Evolutionary conservation across 2,329 filamentous ascomycete genomes (phyloP), one percentile per base, ranked within the genome.

Genomic region (Clonostachys chloroleuca): DNA sequence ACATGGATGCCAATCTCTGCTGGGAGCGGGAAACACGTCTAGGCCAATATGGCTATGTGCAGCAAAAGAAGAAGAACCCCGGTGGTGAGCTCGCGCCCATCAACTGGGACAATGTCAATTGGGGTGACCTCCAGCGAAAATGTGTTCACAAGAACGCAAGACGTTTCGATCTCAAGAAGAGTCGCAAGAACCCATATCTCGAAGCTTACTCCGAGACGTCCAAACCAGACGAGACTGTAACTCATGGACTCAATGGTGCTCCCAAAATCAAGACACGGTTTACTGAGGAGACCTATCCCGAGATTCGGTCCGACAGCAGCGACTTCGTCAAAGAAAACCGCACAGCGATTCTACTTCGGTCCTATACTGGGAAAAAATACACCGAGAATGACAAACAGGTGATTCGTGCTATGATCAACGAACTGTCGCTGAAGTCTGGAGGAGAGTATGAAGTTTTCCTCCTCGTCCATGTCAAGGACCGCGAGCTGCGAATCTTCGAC

Each of bases 391-490:
- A 92, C 60, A 81, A 87, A 59, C 83, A 92, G 61, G 84, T 84
- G 46, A 81, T 95, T 39, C 85, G 91, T 30, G 81, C 90, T 35
- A 78, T 95, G 59, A 81, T 95, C 54, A 85, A 81, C 49, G 91
- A 95, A 64, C 73, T 94, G 30, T 80, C 79, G 6, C 73, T 95
- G 48, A 83, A 84, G 50, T 86, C 86, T 14, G 89, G 89, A 16
- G 89, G 87, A 35, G 83, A 92, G 65, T 95, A 91, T 59, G 81
- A 91, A 55, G 83, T 94, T 2, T 88, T 89, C 59, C 71, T 95
- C 33, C 75, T 95, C 24, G 80, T 95, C 13, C 88, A 95, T 52
- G 84, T 91, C 65, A 89, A 87, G 62, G 81, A 86, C 47, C 67
- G 74, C 43, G 67, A 70, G 5, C 66, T 73, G 13, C 70, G 76